A percentile compares a stretch with the other conserved stretches of the same genome.
Conservation (phyloP, 78 protist species). For the Bigelowiella natans region DNA sequence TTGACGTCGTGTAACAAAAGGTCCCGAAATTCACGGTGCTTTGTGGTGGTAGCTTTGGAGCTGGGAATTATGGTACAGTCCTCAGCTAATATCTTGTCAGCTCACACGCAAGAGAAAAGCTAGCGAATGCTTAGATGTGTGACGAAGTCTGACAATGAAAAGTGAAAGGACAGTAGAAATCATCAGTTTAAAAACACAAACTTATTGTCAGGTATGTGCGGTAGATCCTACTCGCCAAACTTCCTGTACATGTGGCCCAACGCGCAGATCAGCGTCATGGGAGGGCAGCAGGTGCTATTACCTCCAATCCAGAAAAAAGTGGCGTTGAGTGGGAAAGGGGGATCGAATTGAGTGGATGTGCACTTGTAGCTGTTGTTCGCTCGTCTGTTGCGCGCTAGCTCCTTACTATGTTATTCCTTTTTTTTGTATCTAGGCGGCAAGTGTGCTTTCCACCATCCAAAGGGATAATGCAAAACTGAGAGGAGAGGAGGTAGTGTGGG, state of each 20-base stretch:
- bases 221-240: constrained; percentile 71
- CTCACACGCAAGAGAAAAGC: too few species aligned
- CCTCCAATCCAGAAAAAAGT: constrained; percentile 35
- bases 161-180: too few species aligned
- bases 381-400: not conserved
- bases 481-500: too few species aligned
- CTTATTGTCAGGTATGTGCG: constrained; percentile 82
- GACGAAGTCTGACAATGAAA: too few species aligned
- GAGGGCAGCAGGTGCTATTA: constrained; percentile 89
- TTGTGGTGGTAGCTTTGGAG: constrained; percentile 90
- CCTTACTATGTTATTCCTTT: not conserved
- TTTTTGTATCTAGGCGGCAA: not conserved
- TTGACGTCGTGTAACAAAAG: constrained; percentile 76
- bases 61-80: constrained; percentile 95
- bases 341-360: not conserved
- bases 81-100: too few species aligned
- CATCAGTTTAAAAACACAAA: too few species aligned
- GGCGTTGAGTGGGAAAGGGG: constrained; percentile 31
- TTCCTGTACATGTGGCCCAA: constrained; percentile 94
- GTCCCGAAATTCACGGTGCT: constrained; percentile 92
- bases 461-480: not conserved
- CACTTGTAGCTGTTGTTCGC: not conserved
- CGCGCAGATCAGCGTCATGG: constrained; percentile 87
- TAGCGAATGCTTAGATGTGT: too few species aligned
- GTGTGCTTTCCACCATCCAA: not conserved